A percentile compares a stretch with the other conserved stretches of the same genome.
Evolutionary conservation across 2,329 filamentous ascomycete genomes (phyloP).

Genomic region (Neonectria neomacrospora): DNA sequence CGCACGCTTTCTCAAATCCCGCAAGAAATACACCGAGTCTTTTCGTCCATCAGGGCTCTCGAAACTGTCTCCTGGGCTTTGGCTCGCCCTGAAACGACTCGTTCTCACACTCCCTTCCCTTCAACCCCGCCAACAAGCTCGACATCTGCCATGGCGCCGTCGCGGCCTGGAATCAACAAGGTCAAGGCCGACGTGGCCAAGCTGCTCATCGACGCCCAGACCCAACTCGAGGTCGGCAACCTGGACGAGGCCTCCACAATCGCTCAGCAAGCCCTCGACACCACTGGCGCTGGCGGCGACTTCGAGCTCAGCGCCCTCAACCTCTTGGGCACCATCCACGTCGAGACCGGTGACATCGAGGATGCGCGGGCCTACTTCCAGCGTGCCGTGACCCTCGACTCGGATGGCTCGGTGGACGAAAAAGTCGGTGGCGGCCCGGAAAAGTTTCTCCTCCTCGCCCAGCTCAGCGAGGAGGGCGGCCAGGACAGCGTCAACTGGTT

Average conservation of each 20-base stretch:
- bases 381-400: constrained; percentile 79
- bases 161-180: constrained; percentile 52
- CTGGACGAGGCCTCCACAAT: constrained; percentile 54
- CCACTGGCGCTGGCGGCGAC: constrained; percentile 58
- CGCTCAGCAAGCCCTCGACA: constrained; percentile 57
- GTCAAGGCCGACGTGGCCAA: constrained; percentile 48
- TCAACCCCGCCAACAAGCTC: constrained; percentile 24
- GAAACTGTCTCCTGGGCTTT: neutral
- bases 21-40: neutral
- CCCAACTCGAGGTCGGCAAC: constrained; percentile 56
- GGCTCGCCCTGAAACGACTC: neutral
- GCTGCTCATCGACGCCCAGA: constrained; percentile 54
- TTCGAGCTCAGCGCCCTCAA: constrained; percentile 74
- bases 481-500: constrained; percentile 74
- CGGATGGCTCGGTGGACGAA: constrained; percentile 76
- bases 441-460: constrained; percentile 94
- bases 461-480: constrained; percentile 80
- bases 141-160: constrained; percentile 53
- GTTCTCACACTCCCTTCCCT: constrained; percentile 9
- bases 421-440: constrained; percentile 84
- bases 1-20: neutral
- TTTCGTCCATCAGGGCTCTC: neutral
- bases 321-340: constrained; percentile 81
- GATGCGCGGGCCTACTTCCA: constrained; percentile 78
- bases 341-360: constrained; percentile 85